Conservation (phyloP, 331 rosid species). For the Pyracantha coccinea region DNA sequence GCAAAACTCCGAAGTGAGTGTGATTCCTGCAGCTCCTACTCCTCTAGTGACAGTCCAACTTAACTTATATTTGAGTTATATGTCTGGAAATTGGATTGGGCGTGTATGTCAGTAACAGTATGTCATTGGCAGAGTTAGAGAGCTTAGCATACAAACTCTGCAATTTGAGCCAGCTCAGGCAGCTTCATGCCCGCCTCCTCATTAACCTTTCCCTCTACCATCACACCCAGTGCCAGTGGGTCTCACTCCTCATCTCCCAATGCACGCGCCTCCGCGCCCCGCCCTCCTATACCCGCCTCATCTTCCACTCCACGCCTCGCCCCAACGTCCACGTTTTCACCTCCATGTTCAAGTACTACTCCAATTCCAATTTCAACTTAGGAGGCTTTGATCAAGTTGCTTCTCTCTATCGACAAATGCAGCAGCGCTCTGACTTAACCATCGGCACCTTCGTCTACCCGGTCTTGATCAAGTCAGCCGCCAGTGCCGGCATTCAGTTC, state of each 20-base stretch:
- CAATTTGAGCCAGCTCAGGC: conserved; percentile 21
- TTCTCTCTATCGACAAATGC: conserved; percentile 37
- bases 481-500: conserved; percentile 31
- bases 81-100: too few species aligned
- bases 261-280: conserved; percentile 58
- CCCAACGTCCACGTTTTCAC: conserved; percentile 34
- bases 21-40: too few species aligned
- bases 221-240: conserved; percentile 40
- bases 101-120: background rate
- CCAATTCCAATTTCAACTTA: conserved; percentile 27
- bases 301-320: conserved; percentile 28
- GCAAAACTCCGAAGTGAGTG: too few species aligned
- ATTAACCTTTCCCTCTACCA: conserved; percentile 32
- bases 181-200: conserved; percentile 56
- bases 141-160: conserved; percentile 11
- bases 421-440: conserved; percentile 17
- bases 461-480: conserved; percentile 37
- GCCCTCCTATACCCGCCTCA: conserved; percentile 26
- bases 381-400: conserved; percentile 10
- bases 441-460: conserved; percentile 36
- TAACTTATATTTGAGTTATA: too few species aligned
- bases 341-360: conserved; percentile 50
- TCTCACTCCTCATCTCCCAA: conserved; percentile 32
- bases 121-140: conserved; percentile 6
- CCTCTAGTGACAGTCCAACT: too few species aligned